These are phyloP conservation scores for Laburnicola sp. DNA, from an alignment of 2,329 filamentous ascomycete species.

Conservation along the genomic window DNA sequence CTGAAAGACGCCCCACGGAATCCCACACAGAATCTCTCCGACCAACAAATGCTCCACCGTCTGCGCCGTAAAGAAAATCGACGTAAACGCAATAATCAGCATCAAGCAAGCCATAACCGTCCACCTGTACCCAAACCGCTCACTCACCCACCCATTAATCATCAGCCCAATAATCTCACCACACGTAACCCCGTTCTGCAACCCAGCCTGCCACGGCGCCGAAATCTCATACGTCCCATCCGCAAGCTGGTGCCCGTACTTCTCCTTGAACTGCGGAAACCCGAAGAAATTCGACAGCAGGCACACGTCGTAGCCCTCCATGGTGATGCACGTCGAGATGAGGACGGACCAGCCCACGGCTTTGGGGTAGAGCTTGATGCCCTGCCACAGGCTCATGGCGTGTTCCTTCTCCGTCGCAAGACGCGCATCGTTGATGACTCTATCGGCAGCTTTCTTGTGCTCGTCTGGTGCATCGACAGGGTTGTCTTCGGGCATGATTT, in stretches of 20 bases:
- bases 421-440: constrained; percentile 48
- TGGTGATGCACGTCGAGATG: constrained; percentile 82
- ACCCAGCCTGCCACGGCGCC: constrained; percentile 50
- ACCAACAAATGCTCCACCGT: constrained; percentile 47
- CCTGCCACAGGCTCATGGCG: constrained; percentile 65
- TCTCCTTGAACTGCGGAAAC: constrained; percentile 49
- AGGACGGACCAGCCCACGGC: constrained; percentile 80
- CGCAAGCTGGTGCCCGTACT: constrained; percentile 45
- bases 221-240: constrained; percentile 45
- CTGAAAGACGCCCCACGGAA: constrained; percentile 52
- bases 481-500: constrained; percentile 23
- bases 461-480: constrained; percentile 25
- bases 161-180: constrained; percentile 51
- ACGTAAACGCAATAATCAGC: constrained; percentile 47
- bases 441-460: constrained; percentile 29
- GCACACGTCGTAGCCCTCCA: constrained; percentile 85
- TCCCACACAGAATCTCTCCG: constrained; percentile 51
- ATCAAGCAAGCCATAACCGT: constrained; percentile 49
- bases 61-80: constrained; percentile 52
- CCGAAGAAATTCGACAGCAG: constrained; percentile 76
- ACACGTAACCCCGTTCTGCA: constrained; percentile 50
- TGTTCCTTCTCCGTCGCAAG: constrained; percentile 54
- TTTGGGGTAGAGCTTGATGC: constrained; percentile 79
- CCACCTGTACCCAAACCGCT: constrained; percentile 49
- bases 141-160: constrained; percentile 49